Conservation (phyloP, 1,139 yeast species). For the Scheffersomyces insectosa region DNA sequence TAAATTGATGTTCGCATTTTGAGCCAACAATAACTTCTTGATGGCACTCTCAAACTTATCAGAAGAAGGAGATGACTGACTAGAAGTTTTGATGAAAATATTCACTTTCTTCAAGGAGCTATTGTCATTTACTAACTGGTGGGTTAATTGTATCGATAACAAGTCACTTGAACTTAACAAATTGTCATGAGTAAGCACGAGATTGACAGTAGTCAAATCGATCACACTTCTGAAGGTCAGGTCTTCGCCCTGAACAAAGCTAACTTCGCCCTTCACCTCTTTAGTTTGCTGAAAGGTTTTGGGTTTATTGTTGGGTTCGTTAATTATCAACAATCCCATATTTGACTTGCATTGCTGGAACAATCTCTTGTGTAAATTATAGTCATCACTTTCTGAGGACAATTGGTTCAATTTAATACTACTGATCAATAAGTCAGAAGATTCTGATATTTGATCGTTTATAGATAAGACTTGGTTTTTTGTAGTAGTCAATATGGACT, state of each 20-base stretch:
- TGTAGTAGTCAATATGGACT: constrained; percentile 51
- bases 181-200: constrained; percentile 33
- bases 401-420: constrained; percentile 23
- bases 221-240: constrained; percentile 14
- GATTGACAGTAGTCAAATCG: constrained; percentile 21
- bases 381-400: constrained; percentile 19
- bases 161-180: constrained; percentile 36
- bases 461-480: constrained; percentile 29
- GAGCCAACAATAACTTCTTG: constrained; percentile 14
- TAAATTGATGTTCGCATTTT: constrained; percentile 13
- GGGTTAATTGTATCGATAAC: constrained; percentile 28
- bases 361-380: constrained; percentile 25
- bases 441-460: constrained; percentile 30
- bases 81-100: constrained; percentile 20
- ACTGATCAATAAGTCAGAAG: constrained; percentile 27
- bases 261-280: not conserved
- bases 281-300: constrained; percentile 1
- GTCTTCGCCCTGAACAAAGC: not conserved
- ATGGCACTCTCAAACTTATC: constrained; percentile 25
- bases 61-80: constrained; percentile 8
- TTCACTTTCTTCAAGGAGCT: constrained; percentile 15
- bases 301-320: constrained; percentile 8
- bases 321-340: constrained; percentile 32
- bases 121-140: constrained; percentile 16
- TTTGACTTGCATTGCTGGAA: constrained; percentile 27